phyloP scores from a whole-genome alignment of 352 stramenopile genomes.

The Phytophthora litchii region DNA sequence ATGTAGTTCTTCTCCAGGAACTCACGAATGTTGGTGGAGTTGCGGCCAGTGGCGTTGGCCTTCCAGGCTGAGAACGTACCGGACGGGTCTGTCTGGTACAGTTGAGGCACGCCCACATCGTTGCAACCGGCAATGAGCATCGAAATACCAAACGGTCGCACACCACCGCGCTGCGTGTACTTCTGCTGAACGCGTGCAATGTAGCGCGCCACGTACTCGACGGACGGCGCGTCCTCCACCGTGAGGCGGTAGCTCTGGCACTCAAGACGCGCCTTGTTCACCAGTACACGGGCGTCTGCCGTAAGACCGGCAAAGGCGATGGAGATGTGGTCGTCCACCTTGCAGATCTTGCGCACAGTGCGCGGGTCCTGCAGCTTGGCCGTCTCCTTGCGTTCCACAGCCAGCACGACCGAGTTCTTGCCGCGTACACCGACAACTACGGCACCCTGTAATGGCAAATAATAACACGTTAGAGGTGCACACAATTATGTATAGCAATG shows the following conservation, averaged over 20 bases:
- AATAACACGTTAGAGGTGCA: slow-evolving; percentile 1
- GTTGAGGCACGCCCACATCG: slow-evolving; percentile 90
- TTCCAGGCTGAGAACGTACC: slow-evolving; percentile 99
- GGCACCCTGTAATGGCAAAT: slow-evolving; percentile 71
- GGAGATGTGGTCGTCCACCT: slow-evolving; percentile 98
- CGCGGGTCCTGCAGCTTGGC: slow-evolving; percentile 96
- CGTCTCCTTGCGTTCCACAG: slow-evolving; percentile 91
- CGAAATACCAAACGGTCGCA: slow-evolving; percentile 98
- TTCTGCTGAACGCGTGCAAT: slow-evolving; percentile 97
- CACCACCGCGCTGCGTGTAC: slow-evolving; percentile 98
- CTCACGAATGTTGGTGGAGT: slow-evolving; percentile 97
- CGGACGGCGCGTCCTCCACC: slow-evolving; percentile 92
- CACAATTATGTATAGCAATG: not conserved
- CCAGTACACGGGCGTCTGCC: slow-evolving; percentile 97
- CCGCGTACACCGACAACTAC: slow-evolving; percentile 97
- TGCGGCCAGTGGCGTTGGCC: slow-evolving; percentile 97
- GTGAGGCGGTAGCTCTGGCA: slow-evolving; percentile 99
- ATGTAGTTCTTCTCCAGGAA: slow-evolving; percentile 99
- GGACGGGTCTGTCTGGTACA: slow-evolving; percentile 98
- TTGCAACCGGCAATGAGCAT: slow-evolving; percentile 97
- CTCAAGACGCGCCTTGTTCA: slow-evolving; percentile 97
- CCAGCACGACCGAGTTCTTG: slow-evolving; percentile 95
- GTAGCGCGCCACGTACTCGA: slow-evolving; percentile 98
- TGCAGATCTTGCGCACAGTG: slow-evolving; percentile 99
- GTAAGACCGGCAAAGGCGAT: slow-evolving; percentile 98